Conservation (phyloP, 768 basidiomycete species). For the Chiua virens region DNA sequence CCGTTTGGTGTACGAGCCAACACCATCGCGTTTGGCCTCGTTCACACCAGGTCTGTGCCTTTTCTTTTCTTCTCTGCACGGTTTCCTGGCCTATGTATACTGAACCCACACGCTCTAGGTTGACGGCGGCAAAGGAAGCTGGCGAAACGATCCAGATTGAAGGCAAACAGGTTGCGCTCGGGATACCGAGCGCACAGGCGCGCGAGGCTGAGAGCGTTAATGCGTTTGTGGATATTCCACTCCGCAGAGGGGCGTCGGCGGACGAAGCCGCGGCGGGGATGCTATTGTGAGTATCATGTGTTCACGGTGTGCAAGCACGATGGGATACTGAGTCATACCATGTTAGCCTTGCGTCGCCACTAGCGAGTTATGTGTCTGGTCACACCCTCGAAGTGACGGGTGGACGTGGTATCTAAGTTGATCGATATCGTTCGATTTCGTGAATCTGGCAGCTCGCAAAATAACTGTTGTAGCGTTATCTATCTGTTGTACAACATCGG, state of each 20-base stretch:
- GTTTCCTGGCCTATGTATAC: background rate
- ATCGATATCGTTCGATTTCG: background rate
- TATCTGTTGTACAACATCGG: background rate
- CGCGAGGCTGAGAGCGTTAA: conserved; percentile 40
- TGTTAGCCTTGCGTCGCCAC: conserved; percentile 68
- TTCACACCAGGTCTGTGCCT: conserved; percentile 58
- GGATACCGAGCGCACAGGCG: conserved; percentile 61
- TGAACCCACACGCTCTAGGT: conserved; percentile 35
- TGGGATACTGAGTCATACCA: conserved; percentile 6
- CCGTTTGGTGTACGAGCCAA: conserved; percentile 79
- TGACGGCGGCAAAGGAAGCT: conserved; percentile 78
- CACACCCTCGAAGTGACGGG: conserved; percentile 87
- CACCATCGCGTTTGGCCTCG: conserved; percentile 74
- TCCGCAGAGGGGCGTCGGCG: conserved; percentile 61
- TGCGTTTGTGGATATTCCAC: conserved; percentile 52
- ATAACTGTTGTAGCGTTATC: background rate
- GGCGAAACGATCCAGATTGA: conserved; percentile 76
- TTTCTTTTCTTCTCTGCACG: conserved; percentile 23
- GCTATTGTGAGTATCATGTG: conserved; percentile 61
- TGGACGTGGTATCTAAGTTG: conserved; percentile 64
- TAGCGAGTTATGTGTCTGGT: conserved; percentile 78
- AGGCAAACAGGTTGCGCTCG: conserved; percentile 82
- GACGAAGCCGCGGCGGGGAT: conserved; percentile 78
- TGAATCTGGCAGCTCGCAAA: background rate
- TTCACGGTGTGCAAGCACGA: background rate